Conservation (phyloP, 495 filamentous ascomycete species). For the Podospora fimiseda region DNA sequence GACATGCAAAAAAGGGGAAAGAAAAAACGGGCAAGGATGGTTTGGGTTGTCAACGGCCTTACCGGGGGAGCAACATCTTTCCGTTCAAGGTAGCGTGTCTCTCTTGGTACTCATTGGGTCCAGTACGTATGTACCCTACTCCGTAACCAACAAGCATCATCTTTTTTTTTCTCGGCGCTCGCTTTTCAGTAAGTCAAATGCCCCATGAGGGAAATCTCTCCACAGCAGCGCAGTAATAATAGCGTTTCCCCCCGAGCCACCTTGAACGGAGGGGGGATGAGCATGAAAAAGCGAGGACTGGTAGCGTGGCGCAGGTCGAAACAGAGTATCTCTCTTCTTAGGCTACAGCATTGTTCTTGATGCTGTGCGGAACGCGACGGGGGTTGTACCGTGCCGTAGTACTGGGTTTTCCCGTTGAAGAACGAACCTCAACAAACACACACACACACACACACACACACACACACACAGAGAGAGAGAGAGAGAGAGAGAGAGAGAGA, state of each 20-base stretch:
- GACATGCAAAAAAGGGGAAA: constrained; percentile 8
- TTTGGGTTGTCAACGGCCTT: constrained; percentile 22
- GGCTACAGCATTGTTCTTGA: neutral
- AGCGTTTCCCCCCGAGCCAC: neutral
- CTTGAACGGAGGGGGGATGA: neutral
- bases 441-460: too few relatives aligned
- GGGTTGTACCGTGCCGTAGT: neutral
- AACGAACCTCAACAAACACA: too few relatives aligned
- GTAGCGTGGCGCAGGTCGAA: neutral
- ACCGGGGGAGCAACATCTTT: constrained; percentile 7
- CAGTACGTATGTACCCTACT: neutral
- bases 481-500: constrained; percentile 16
- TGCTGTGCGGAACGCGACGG: neutral
- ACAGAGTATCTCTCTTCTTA: neutral
- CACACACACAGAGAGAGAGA: neutral
- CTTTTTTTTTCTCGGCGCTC: neutral
- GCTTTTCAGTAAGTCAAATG: neutral
- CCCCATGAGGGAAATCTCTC: neutral
- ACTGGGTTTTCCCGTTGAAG: neutral
- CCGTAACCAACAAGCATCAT: neutral
- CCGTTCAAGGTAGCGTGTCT: neutral
- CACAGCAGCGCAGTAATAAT: neutral
- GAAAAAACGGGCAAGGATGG: constrained; percentile 1
- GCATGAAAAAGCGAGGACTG: neutral
- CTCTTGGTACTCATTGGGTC: neutral